These are phyloP conservation scores for Closterium sp. DNA, from an alignment of 139 green algal species.

Conservation along the genomic window DNA sequence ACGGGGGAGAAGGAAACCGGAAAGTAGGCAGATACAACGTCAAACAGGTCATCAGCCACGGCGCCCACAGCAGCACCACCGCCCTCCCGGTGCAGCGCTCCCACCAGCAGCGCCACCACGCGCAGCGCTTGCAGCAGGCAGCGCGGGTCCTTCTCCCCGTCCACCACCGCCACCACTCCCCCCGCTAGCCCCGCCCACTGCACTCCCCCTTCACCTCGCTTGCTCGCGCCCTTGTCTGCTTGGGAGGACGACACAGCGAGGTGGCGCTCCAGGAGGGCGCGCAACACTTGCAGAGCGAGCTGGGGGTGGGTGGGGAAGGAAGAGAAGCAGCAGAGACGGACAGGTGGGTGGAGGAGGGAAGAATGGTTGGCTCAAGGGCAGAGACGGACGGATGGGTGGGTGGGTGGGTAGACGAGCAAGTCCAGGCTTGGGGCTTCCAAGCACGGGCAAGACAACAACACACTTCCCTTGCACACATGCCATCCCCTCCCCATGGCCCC, in stretches of 20 bases:
- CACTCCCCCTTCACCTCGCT: background rate
- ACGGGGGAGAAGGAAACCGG: conserved; percentile 81
- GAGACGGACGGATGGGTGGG: background rate
- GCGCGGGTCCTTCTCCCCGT: conserved; percentile 89
- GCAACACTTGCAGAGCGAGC: background rate
- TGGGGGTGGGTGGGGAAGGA: background rate
- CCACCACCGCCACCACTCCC: conserved; percentile 55
- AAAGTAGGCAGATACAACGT: conserved; percentile 87
- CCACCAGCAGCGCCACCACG: conserved; percentile 27
- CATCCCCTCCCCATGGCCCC: background rate
- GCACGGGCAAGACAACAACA: background rate
- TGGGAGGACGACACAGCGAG: background rate
- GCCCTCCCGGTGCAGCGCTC: background rate
- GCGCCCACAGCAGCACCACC: background rate
- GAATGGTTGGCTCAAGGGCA: background rate
- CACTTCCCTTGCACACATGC: background rate
- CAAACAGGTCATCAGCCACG: conserved; percentile 65
- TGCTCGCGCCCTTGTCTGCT: no score
- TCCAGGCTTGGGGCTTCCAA: background rate
- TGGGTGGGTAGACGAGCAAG: no score
- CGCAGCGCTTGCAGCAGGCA: conserved; percentile 79
- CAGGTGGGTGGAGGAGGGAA: background rate
- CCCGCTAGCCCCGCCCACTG: conserved; percentile 21
- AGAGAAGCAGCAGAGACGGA: background rate
- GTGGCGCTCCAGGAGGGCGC: conserved; percentile 1